Evolutionary conservation across 345 rosid genomes (phyloP), one percentile per base, ranked within the genome.

Genomic region (Arabidopsis arenosa): DNA sequence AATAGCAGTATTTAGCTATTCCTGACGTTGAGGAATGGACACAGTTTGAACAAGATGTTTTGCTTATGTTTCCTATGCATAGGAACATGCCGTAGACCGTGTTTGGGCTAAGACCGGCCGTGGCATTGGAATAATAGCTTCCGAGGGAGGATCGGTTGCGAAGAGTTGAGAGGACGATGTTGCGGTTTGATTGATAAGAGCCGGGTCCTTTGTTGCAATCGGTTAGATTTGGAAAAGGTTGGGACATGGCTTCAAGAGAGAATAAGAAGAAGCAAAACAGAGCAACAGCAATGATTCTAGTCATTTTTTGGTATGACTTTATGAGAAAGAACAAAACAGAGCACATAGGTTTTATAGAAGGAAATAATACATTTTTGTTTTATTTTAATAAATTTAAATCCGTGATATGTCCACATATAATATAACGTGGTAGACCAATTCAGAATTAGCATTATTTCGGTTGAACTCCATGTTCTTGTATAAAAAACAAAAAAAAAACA

Each of bases 11-110:
- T 18, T 51, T 6, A 51, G 13, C 28, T 2, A 7, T 12, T 0
- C 56, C 1, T 3, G 2, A 33, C 2, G 71, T 30, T 2, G 84
- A 80, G 2, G 6, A 15, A 0, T 0, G 11, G 18, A 82, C 82
- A 17, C 87, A 87, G 12, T 55, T 10, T 58, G 28, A 52, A 63
- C 91, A 89, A 21, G 40, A n/a, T 10, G 49, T 26, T 12, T 7
- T 9, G 36, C 33, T 33, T 61, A 72, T 61, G 53, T 81, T 79
- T 2, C 83, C 85, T 3, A 75, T 72, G 67, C 88, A 83, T 11
- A 81, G 69, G 41, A 75, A 85, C 69, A 81, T 78, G 17, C 79
- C 74, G 47, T 48, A 56, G 41, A 66, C 66, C 48, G 33, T 58
- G 66, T 66, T 39, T 21, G 52, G 73, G 44, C 12, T 66, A 14